Evolutionary conservation across 257 asterid species (phyloP), one percentile per base, ranked within the genome.

Genomic region (Forsythia suspensa): DNA sequence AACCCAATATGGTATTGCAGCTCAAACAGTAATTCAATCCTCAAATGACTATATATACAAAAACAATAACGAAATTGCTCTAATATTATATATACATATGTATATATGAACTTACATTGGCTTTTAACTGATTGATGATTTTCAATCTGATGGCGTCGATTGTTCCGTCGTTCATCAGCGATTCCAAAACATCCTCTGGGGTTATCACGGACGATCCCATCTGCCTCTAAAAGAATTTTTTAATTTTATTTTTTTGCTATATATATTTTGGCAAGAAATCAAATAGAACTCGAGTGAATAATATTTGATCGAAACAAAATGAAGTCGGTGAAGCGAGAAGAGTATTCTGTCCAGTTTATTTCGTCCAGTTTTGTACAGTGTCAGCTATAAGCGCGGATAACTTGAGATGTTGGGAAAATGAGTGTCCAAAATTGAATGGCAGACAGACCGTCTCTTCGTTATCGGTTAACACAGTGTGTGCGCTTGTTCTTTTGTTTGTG

Each of bases 101-200:
- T 10, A 75, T 43, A 15, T 9, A 52, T 76, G 34, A 70, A 69
- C 94, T 84, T 77, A 95, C 98, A 79, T 93, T 95, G 73, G 96
- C 98, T 87, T 95, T 95, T 65, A 95, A 93, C 83, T 93, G 97
- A 84, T 91, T 91, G 65, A 95, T 91, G 75, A 95, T 92, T 79
- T 93, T 95, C 85, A 92, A 85, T 8, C 98, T 92, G 79, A 95
- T 87, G 46, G 98, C 88, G 63, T 95, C 99, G 82, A 95, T 88
- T 9, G 98, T 91, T 34, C 98, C 97, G 74, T 95, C 99, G 82
- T 95, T 92, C 99, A 95, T 95, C 74, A 95, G 91, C 68, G 97
- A 85, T 81, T 88, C 97, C 85, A 95, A 80, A 41, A 95, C 98
- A 75, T 95, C 98, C 79, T 92, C 98, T 36, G 98, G 98, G 57